A percentile compares a stretch with the other conserved stretches of the same genome.
These are phyloP conservation scores for Inosperma sp. DNA, from an alignment of 768 basidiomycete species.

Conservation along the genomic window DNA sequence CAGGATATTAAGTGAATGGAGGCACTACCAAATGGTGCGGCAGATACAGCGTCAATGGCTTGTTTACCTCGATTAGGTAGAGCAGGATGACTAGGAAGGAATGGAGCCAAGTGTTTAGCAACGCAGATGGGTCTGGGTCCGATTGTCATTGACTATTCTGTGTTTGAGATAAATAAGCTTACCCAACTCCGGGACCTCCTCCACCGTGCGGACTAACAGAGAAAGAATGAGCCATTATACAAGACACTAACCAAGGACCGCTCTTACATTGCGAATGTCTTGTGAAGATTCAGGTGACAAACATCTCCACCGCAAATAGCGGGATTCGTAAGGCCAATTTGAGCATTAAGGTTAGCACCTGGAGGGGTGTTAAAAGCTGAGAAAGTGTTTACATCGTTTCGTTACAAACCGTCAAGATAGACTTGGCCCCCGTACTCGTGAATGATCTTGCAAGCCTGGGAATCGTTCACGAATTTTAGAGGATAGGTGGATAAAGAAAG, in stretches of 20 bases:
- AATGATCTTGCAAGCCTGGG: constrained; percentile 83
- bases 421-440: constrained; percentile 96
- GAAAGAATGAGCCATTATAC: constrained; percentile 1
- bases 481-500: no score
- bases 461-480: constrained; percentile 9
- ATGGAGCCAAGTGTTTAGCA: constrained; percentile 88
- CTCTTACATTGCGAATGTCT: constrained; percentile 90
- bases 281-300: constrained; percentile 97
- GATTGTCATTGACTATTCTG: background rate
- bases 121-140: constrained; percentile 79
- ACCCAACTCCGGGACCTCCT: constrained; percentile 95
- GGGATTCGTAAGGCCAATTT: constrained; percentile 89
- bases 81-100: constrained; percentile 86
- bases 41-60: constrained; percentile 84
- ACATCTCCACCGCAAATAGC: constrained; percentile 97
- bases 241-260: background rate
- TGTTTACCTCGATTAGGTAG: constrained; percentile 59
- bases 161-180: constrained; percentile 17
- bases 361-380: background rate
- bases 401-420: constrained; percentile 75
- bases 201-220: constrained; percentile 83
- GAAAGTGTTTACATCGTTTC: background rate
- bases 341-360: constrained; percentile 92
- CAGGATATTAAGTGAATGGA: constrained; percentile 95
- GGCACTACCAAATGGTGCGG: constrained; percentile 91